Base-by-base conservation (phyloP, 1,284 basidiomycete genomes). In the Chalciporus sp. region DNA sequence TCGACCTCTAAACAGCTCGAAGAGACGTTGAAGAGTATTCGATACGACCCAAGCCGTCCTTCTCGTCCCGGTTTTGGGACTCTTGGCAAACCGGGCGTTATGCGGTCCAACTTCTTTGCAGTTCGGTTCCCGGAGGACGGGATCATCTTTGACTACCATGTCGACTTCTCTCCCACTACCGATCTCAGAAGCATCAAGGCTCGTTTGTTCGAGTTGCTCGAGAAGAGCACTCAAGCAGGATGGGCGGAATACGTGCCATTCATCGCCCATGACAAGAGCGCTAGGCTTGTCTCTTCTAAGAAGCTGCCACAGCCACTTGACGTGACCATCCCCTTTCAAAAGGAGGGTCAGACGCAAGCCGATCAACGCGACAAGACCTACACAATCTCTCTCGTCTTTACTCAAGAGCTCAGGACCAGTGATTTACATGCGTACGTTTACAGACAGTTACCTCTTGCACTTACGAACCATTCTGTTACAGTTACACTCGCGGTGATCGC, bases 101-200 rank as follows among this genome's bases (percentile, higher is more conserved):
- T 90, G 7, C 78, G 88, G 1, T 74, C 86, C 39, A 91, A 91
- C 63, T 88, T 89, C 67, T 89, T 88, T 64, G 59, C 85, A 0
- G 64, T 88, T 23, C 76, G 67, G 31, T 65, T 84, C 23, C 76
- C 80, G 0, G 77, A 79, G 49, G 16, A 3, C 5, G 73, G 74
- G 0, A 63, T 69, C 1, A 71, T 84, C 7, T 85, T 81, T 61
- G 86, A 90, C 58, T 90, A 91, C 61, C 70, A 69, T 14, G 74
- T 90, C 47, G 69, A 78, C 1, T 76, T 90, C 46, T 65, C 71
- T 11, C 86, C 87, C 0, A 77, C 72, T 47, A 76, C 75, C 0
- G 75, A 79, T 47, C 70, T 78, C 3, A 80, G 76, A 44, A 67
- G 72, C n/a, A 66, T 79, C 33, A 81, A 77, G 58, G 64, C 61